phyloP scores from a whole-genome alignment of 2,329 filamentous ascomycete species.

The Colletotrichum salicis region DNA sequence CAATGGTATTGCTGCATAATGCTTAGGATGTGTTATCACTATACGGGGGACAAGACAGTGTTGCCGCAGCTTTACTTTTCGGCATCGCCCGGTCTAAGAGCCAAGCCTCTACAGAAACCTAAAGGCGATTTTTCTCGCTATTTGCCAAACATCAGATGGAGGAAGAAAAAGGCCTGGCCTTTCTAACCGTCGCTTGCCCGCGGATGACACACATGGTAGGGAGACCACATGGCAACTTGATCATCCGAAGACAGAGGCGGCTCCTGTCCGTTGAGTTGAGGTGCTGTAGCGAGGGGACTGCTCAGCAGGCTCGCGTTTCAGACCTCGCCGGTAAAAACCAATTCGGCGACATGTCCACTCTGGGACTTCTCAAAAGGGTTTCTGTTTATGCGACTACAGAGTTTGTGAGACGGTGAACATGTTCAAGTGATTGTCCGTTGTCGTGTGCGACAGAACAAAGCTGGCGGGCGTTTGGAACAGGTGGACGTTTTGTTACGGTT shows the following conservation, averaged over 20 bases:
- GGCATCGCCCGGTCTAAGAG: background rate
- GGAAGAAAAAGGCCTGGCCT: background rate
- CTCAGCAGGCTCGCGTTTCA: slow-evolving; percentile 23
- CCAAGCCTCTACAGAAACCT: background rate
- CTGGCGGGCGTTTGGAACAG: background rate
- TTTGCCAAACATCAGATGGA: slow-evolving; percentile 32
- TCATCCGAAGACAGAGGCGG: background rate
- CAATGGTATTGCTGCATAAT: background rate
- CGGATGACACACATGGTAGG: slow-evolving; percentile 1
- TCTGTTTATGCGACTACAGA: background rate
- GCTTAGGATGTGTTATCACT: background rate
- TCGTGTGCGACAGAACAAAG: background rate
- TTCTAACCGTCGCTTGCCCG: background rate
- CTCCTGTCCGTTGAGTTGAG: no score
- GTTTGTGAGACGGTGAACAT: background rate
- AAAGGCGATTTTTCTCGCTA: background rate
- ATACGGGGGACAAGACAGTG: background rate
- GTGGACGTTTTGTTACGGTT: background rate
- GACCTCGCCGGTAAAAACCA: background rate
- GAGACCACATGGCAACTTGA: slow-evolving; percentile 13
- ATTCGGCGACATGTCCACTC: background rate
- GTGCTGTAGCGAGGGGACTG: background rate
- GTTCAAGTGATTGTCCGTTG: background rate
- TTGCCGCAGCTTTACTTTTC: background rate
- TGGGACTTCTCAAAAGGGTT: background rate